A percentile compares a stretch with the other conserved stretches of the same genome.
Evolutionary conservation across 2,329 filamentous ascomycete species (phyloP).

Genomic region (Conoideocrella luteorostrata): DNA sequence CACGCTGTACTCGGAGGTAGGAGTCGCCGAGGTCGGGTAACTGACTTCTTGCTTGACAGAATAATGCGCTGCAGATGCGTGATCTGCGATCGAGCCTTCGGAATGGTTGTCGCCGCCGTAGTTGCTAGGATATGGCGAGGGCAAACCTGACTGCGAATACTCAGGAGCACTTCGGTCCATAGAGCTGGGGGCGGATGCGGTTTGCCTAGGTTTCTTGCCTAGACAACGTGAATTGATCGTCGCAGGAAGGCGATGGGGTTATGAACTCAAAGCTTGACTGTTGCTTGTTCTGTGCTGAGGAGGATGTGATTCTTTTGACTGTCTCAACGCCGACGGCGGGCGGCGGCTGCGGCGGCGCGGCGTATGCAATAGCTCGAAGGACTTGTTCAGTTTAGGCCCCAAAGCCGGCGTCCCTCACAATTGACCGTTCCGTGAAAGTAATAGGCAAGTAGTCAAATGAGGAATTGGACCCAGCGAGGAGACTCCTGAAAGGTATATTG

Average conservation of each 20-base stretch:
- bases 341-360: not conserved
- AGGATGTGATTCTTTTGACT: not conserved
- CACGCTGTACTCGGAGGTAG: constrained; percentile 81
- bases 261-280: not conserved
- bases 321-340: not conserved
- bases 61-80: constrained; percentile 88
- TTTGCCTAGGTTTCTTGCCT: constrained; percentile 4
- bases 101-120: constrained; percentile 65
- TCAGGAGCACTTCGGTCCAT: constrained; percentile 63
- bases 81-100: constrained; percentile 85
- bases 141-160: constrained; percentile 86
- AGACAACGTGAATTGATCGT: constrained; percentile 9
- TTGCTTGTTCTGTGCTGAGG: constrained; percentile 3
- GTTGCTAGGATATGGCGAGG: constrained; percentile 61
- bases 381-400: constrained; percentile 1
- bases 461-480: too few relatives aligned
- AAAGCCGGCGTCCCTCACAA: too few relatives aligned
- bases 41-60: constrained; percentile 74
- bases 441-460: too few relatives aligned
- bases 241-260: constrained; percentile 7
- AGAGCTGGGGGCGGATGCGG: constrained; percentile 25
- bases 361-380: not conserved
- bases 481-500: not conserved
- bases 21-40: constrained; percentile 73
- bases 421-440: too few relatives aligned